Evolutionary conservation across 2,329 filamentous ascomycete genomes (phyloP), one percentile per base, ranked within the genome.

Genomic region (Juglanconis sp.): DNA sequence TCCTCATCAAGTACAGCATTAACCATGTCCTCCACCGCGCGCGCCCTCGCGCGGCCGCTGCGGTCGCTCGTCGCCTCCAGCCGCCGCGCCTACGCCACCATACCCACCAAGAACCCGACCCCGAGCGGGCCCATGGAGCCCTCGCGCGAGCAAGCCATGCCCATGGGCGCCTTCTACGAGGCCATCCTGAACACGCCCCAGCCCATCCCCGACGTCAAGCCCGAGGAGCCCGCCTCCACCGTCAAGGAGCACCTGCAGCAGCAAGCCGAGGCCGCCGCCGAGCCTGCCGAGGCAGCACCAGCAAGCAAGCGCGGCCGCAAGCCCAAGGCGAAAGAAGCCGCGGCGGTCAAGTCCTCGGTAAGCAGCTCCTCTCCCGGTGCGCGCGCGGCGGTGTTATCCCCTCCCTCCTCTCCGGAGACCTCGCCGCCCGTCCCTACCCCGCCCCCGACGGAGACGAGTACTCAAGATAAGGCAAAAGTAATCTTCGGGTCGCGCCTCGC

Each of bases 401-500:
- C 68, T 24, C 69, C 73, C 6, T 63, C 68, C 1, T 69, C 74
- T 5, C 53, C 70, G 24, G 68, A 71, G 10, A 68, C 70, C 40
- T 67, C 73, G 34, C 60, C 69, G 40, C 71, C 75, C 52, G 68
- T 72, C 17, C 68, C 74, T 38, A 67, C 67, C 15, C 76, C 78
- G 3, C 76, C 76, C 57, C 77, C 80, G 3, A 73, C 78, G 17
- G 36, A 60, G 17, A 15, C 54, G 30, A 80, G 80, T 53, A 79
- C 76, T 15, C 71, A 86, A 66, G 79, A 85, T 57, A 82, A 79
- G 44, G 79, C 85, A 30, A 78, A 86, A 49, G 85, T 96, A 68
- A 82, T 97, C 36, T 97, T 99, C 70, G 92, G 92, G 24, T 90
- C 90, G 7, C 85, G 87, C 8, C 82, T 95, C 13, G 86, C 88